These are phyloP conservation scores for Vachellia collinsii DNA, from an alignment of 306 rosid genomes.

Conservation along the genomic window DNA sequence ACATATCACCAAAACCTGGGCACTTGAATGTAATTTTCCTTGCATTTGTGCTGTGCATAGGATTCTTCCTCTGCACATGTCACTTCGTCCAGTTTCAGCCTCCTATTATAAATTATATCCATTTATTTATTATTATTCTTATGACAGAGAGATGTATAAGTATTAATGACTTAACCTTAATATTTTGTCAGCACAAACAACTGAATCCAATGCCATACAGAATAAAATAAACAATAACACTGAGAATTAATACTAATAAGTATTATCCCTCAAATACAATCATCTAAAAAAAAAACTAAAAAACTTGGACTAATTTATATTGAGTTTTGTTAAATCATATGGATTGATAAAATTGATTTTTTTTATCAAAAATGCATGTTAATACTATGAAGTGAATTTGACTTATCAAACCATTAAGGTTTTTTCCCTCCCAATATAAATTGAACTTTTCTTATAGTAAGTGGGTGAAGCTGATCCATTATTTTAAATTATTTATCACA, in stretches of 20 bases:
- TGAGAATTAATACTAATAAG: too few relatives aligned
- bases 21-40: background rate
- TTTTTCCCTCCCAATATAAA: background rate
- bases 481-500: too few relatives aligned
- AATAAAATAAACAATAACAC: background rate
- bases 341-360: background rate
- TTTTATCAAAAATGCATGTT: background rate
- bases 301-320: background rate
- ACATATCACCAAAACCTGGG: background rate
- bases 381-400: background rate
- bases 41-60: background rate
- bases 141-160: background rate
- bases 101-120: background rate
- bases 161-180: background rate
- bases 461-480: too few relatives aligned
- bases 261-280: background rate
- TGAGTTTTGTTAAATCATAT: too few relatives aligned
- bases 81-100: background rate
- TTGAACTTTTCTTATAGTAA: background rate
- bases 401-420: background rate
- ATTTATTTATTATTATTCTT: background rate
- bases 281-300: too few relatives aligned
- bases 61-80: constrained; percentile 22
- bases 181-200: background rate
- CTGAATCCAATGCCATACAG: constrained; percentile 5